phyloP scores from a whole-genome alignment of 108 stramenopile genomes.

The Nitzschia sp. region DNA sequence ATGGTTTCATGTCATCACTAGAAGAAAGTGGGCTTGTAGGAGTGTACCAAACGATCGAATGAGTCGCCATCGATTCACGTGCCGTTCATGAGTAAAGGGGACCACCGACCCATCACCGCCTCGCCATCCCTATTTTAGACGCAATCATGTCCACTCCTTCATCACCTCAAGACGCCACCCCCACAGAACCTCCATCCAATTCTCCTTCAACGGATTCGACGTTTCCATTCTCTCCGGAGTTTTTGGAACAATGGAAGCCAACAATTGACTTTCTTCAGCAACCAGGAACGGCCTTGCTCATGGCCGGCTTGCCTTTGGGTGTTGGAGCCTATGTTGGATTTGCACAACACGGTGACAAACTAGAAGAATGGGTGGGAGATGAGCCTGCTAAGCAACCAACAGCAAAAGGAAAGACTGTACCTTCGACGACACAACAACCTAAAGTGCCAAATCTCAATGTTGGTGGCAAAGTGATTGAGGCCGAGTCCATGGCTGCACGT shows the following conservation, averaged over 20 bases:
- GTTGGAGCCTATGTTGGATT: conserved; percentile 46
- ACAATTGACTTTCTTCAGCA: conserved; percentile 19
- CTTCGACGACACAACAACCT: conserved; percentile 2
- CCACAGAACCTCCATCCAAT: too few species aligned
- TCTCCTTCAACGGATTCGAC: too few species aligned
- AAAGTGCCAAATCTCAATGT: not conserved
- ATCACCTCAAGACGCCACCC: too few species aligned
- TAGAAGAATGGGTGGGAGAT: conserved; percentile 29
- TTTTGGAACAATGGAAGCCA: conserved; percentile 13
- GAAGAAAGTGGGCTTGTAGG: too few species aligned
- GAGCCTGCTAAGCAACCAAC: not conserved
- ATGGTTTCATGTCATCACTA: too few species aligned
- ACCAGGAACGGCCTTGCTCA: conserved; percentile 38
- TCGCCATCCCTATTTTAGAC: too few species aligned
- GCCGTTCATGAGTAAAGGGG: too few species aligned
- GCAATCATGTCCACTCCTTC: too few species aligned
- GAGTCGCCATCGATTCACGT: too few species aligned
- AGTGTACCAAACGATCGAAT: too few species aligned
- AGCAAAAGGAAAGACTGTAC: not conserved
- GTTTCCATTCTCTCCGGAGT: too few species aligned
- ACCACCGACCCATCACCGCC: too few species aligned
- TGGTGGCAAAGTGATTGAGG: not conserved
- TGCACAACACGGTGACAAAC: conserved; percentile 15
- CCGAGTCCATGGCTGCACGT: conserved; percentile 1
- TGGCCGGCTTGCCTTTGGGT: conserved; percentile 40